These are phyloP conservation scores for Akanthomyces dipterigenus DNA, from an alignment of 2,329 filamentous ascomycete species.

Conservation along the genomic window DNA sequence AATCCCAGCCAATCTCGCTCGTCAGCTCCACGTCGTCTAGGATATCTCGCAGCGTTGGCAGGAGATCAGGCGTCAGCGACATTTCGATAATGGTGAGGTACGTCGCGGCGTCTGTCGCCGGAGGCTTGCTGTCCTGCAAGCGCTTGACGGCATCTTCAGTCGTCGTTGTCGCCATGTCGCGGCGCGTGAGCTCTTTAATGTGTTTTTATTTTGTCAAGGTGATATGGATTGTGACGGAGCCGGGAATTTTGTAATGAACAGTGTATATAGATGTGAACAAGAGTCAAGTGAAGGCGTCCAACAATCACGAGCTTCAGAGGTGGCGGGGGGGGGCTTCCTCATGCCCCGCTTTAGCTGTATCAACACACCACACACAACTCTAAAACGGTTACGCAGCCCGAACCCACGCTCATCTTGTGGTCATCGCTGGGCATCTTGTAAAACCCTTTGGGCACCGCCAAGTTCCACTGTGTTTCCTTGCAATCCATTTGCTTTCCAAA, in stretches of 20 bases:
- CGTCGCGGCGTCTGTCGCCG: slow-evolving; percentile 60
- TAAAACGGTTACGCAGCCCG: slow-evolving; percentile 4
- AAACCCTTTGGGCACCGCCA: background rate
- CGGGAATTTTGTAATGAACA: background rate
- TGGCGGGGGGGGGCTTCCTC: background rate
- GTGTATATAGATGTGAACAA: background rate
- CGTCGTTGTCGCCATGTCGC: slow-evolving; percentile 26
- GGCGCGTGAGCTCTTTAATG: background rate
- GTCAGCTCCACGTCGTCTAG: slow-evolving; percentile 63
- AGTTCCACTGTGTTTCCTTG: background rate
- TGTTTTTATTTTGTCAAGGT: background rate
- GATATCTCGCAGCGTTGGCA: slow-evolving; percentile 62
- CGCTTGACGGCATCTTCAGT: slow-evolving; percentile 36
- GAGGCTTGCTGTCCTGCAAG: slow-evolving; percentile 43
- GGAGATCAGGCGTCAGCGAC: slow-evolving; percentile 58
- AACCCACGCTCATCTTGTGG: background rate
- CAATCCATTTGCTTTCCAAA: background rate
- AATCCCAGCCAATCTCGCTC: slow-evolving; percentile 75
- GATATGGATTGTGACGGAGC: background rate
- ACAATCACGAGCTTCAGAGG: background rate
- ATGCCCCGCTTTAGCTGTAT: slow-evolving; percentile 9
- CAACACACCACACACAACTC: background rate
- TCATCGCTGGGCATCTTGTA: background rate
- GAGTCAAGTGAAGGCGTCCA: background rate
- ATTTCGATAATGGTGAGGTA: slow-evolving; percentile 75